Evolutionary conservation across 1,284 basidiomycete genomes (phyloP), one percentile per base, ranked within the genome.

Genomic region (Ganoderma multipileum): DNA sequence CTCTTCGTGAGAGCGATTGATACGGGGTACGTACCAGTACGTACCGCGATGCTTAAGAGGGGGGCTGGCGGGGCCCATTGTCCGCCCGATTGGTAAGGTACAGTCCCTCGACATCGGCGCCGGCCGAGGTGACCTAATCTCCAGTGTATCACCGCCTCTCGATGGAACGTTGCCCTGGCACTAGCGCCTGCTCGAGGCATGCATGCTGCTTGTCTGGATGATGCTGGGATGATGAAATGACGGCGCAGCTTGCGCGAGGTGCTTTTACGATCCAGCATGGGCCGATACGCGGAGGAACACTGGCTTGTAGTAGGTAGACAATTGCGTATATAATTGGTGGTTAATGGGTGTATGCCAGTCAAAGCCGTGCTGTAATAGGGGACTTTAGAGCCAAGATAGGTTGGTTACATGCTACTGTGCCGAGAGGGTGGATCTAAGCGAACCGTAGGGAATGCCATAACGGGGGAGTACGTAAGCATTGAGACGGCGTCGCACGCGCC

Each of bases 401-500:
- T 28, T 52, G 23, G 47, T 52, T 52, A 26, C 26, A 52, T 26
- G 23, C 47, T 26, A 3, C 44, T 47, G 44, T 52, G 41, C n/a
- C 38, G 38, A 41, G 38, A 39, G 57, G 33, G 33, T 38, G 39
- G 54, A 55, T 30, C 54, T 33, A 28, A 55, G 33, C 54, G 57
- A 57, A 44, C 62, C 61, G 65, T 30, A 38, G 61, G 52, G 33
- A 47, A 26, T 67, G 55, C 67, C 65, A 18, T 26, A 64, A 64
- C 58, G 44, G 62, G 68, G 6, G 47, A 50, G 63, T 72, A 72
- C 71, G 68, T 72, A 72, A 72, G 66, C 71, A 41, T 23, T 23
- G 64, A 47, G 38, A 66, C 36, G 52, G 62, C 42, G 47, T 63
- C 52, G 61, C 65, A 63, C 67, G 62, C 66, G 65, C 65, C 54